phyloP scores from a whole-genome alignment of 345 rosid genomes.

The Luvunga scandens region DNA sequence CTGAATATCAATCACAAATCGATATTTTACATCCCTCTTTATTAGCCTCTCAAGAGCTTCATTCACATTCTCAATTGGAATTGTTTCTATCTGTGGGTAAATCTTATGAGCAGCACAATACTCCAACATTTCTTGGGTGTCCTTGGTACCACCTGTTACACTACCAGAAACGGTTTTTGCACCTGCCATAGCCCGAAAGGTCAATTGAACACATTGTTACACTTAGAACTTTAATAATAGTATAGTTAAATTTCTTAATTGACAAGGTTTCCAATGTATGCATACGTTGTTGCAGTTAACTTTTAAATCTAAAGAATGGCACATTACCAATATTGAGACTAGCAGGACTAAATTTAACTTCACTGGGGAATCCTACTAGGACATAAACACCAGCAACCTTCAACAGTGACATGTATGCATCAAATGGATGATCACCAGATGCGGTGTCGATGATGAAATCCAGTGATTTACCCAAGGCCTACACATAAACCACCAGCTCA shows the following conservation, averaged over 20 bases:
- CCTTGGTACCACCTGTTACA: constrained; percentile 60
- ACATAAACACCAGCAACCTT: constrained; percentile 64
- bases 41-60: constrained; percentile 80
- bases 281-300: constrained; percentile 3
- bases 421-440: constrained; percentile 85
- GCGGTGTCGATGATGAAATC: constrained; percentile 85
- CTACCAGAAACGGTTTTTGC: constrained; percentile 65
- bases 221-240: not conserved
- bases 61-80: constrained; percentile 64
- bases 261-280: not conserved
- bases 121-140: constrained; percentile 77
- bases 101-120: constrained; percentile 69
- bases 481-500: constrained; percentile 18
- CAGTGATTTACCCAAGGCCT: constrained; percentile 61
- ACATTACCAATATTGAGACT: constrained; percentile 54
- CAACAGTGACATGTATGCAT: constrained; percentile 73
- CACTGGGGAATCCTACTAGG: constrained; percentile 80
- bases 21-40: constrained; percentile 73
- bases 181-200: constrained; percentile 39
- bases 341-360: constrained; percentile 75
- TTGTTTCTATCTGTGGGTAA: constrained; percentile 65
- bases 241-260: not conserved
- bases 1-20: constrained; percentile 80
- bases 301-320: not conserved
- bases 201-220: not conserved